A percentile compares a stretch with the other conserved stretches of the same genome.
phyloP scores from a whole-genome alignment of 2,329 filamentous ascomycete species.

The Intubia oerlemansii region DNA sequence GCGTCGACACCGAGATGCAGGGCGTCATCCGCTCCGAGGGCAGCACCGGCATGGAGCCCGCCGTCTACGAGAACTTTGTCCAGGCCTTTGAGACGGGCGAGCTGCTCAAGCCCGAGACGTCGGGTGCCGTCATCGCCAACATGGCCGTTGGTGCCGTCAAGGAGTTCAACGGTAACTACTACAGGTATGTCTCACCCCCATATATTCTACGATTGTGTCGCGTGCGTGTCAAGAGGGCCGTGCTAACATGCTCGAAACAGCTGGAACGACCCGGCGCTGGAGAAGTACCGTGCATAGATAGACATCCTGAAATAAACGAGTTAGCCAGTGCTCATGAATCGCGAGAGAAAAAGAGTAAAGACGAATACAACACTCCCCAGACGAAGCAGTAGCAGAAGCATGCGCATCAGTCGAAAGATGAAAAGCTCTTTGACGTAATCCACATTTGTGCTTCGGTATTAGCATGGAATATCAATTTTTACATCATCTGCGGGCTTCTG shows the following conservation, averaged over 20 bases:
- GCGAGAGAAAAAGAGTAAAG: conserved; percentile 8
- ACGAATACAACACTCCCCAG: conserved; percentile 9
- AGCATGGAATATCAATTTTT: conserved; percentile 51
- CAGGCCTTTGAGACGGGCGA: conserved; percentile 47
- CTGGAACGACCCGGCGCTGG: conserved; percentile 31
- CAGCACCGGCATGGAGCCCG: conserved; percentile 24
- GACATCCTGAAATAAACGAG: no score
- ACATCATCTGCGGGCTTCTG: conserved; percentile 34
- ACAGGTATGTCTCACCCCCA: conserved; percentile 45
- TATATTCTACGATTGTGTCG: not conserved
- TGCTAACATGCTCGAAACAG: conserved; percentile 15
- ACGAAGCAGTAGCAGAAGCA: no score
- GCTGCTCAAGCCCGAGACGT: conserved; percentile 62
- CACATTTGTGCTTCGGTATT: conserved; percentile 48
- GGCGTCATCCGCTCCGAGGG: conserved; percentile 48
- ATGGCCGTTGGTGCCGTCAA: conserved; percentile 43
- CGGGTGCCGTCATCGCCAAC: conserved; percentile 68
- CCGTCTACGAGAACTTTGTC: conserved; percentile 46
- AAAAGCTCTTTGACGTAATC: conserved; percentile 51
- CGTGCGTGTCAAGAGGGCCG: not conserved
- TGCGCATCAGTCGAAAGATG: conserved; percentile 60
- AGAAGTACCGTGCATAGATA: no score
- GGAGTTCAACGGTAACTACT: conserved; percentile 54
- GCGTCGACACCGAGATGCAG: conserved; percentile 84
- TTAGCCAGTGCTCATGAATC: not conserved